Percentiles rank a stretch among this genome's conserved stretches.
These are phyloP conservation scores for Colletotrichum echinochloae DNA, from an alignment of 2,329 filamentous ascomycete species.

Conservation along the genomic window DNA sequence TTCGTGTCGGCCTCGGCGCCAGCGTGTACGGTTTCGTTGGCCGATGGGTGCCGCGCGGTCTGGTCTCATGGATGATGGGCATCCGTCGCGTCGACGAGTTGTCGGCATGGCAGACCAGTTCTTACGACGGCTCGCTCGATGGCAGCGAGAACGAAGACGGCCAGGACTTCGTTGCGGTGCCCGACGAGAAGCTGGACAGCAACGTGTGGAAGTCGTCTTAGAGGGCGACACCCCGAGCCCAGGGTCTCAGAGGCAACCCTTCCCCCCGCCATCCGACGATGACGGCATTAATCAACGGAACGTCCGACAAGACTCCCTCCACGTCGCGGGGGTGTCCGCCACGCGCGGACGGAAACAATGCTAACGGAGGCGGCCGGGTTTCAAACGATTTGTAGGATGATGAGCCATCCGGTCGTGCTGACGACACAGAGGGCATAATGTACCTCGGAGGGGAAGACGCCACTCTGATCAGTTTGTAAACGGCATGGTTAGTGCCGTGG, in stretches of 20 bases:
- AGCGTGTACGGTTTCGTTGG: slow-evolving; percentile 88
- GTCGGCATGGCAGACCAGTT: slow-evolving; percentile 63
- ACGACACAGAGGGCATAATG: neutral
- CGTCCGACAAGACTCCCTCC: neutral
- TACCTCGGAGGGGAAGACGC: slow-evolving; percentile 13
- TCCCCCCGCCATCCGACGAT: neutral
- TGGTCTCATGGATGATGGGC: slow-evolving; percentile 96
- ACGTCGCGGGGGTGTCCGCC: neutral
- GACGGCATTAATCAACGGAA: neutral
- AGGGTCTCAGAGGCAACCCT: neutral
- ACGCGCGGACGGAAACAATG: neutral
- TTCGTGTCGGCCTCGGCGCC: slow-evolving; percentile 87
- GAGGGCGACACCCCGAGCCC: neutral
- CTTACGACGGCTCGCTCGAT: slow-evolving; percentile 50
- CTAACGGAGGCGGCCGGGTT: neutral
- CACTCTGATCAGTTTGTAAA: slow-evolving; percentile 13
- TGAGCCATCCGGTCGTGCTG: neutral
- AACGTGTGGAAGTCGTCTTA: slow-evolving; percentile 58
- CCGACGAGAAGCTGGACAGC: slow-evolving; percentile 55
- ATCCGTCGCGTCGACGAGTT: slow-evolving; percentile 72
- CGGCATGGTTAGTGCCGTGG: neutral
- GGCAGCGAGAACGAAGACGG: slow-evolving; percentile 54
- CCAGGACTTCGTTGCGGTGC: slow-evolving; percentile 65
- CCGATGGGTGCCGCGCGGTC: slow-evolving; percentile 77
- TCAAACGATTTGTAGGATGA: neutral